Evolutionary conservation across 140 eudicot species (phyloP).

Genomic region (Flaveria floridana): DNA sequence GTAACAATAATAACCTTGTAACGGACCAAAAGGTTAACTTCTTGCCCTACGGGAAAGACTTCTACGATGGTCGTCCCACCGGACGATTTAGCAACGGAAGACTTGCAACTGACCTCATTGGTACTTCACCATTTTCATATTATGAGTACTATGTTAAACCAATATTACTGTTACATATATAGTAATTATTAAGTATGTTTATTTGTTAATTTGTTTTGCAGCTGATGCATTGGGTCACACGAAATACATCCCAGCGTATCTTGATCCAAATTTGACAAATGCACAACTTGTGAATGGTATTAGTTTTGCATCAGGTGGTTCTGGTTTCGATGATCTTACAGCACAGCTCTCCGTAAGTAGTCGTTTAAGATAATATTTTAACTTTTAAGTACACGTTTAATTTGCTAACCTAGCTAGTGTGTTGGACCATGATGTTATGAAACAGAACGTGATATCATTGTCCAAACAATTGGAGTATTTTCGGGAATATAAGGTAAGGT

Average conservation of each 20-base stretch:
- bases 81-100: slow-evolving; percentile 46
- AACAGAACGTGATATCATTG: slow-evolving; percentile 36
- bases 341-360: slow-evolving; percentile 36
- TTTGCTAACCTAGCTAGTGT: no score
- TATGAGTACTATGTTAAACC: neutral
- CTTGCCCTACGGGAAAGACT: slow-evolving; percentile 46
- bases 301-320: slow-evolving; percentile 50
- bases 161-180: no score
- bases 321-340: slow-evolving; percentile 46
- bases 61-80: slow-evolving; percentile 37
- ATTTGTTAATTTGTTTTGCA: slow-evolving; percentile 3
- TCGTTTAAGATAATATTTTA: neutral
- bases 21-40: slow-evolving; percentile 44
- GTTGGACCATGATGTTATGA: neutral
- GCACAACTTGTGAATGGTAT: slow-evolving; percentile 36
- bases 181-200: no score
- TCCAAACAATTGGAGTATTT: slow-evolving; percentile 42
- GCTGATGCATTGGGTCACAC: slow-evolving; percentile 45
- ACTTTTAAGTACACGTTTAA: no score
- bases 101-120: slow-evolving; percentile 48
- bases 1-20: slow-evolving; percentile 45
- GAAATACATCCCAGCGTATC: slow-evolving; percentile 34
- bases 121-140: slow-evolving; percentile 17
- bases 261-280: slow-evolving; percentile 38
- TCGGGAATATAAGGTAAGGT: slow-evolving; percentile 37